These are phyloP conservation scores for Boletus rubropictus DNA, from an alignment of 768 basidiomycete species.

Conservation along the genomic window DNA sequence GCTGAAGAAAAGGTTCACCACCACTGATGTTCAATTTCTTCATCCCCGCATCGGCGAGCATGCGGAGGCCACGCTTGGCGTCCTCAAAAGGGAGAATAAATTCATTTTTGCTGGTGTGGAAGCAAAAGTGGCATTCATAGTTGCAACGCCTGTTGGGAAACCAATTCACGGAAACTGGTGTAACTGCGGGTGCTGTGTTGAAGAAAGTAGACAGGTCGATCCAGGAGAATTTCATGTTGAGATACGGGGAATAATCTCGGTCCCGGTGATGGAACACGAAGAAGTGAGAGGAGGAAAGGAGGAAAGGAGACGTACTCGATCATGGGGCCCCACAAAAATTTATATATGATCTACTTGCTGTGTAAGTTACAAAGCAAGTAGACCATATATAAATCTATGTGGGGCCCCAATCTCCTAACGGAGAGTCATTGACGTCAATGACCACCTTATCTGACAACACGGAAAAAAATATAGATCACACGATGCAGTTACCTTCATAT, in stretches of 20 bases:
- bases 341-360: no score
- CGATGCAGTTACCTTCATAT: no score
- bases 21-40: conserved; percentile 35
- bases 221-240: conserved; percentile 13
- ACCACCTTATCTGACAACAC: no score
- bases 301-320: no score
- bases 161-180: conserved; percentile 26
- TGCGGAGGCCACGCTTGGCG: conserved; percentile 30
- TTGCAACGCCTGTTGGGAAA: conserved; percentile 29
- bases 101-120: conserved; percentile 36
- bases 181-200: conserved; percentile 1
- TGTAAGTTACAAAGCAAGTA: no score
- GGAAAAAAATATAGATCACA: no score
- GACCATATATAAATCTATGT: no score
- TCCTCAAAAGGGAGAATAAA: conserved; percentile 33
- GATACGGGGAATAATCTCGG: no score
- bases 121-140: conserved; percentile 38
- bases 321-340: no score
- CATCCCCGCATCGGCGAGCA: conserved; percentile 32
- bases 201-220: conserved; percentile 15
- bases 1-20: conserved; percentile 35
- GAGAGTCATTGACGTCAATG: no score
- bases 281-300: background rate
- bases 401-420: no score
- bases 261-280: background rate